These are phyloP conservation scores for Spergularia bocconei DNA, from an alignment of 148 eudicot genomes.

Conservation along the genomic window DNA sequence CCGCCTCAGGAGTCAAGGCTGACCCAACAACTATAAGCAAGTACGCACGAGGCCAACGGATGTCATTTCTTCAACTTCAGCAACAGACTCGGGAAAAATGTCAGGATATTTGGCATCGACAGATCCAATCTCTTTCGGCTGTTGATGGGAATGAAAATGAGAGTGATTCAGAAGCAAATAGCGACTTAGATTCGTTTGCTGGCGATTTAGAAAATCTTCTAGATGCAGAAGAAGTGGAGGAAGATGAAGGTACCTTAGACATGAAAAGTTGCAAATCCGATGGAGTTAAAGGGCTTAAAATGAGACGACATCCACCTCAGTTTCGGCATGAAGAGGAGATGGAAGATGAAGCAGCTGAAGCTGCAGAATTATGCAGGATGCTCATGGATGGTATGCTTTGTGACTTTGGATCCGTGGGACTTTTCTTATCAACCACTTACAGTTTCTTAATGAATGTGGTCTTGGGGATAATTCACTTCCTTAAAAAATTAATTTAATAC, in stretches of 20 bases:
- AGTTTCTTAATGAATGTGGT: neutral
- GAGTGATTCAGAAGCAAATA: constrained; percentile 87
- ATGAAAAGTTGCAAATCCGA: constrained; percentile 58
- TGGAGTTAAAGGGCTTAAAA: constrained; percentile 86
- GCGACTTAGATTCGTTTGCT: constrained; percentile 98
- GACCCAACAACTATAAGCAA: constrained; percentile 90
- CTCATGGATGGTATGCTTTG: constrained; percentile 71
- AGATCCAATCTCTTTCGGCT: constrained; percentile 74
- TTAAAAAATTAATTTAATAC: neutral
- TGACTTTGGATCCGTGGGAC: neutral
- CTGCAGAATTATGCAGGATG: constrained; percentile 85
- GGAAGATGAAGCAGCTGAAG: constrained; percentile 97
- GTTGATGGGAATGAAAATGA: constrained; percentile 85
- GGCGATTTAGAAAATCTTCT: constrained; percentile 96
- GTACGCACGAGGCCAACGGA: constrained; percentile 96
- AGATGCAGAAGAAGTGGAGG: constrained; percentile 94
- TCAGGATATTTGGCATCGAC: constrained; percentile 98
- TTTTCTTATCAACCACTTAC: neutral
- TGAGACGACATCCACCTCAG: constrained; percentile 81
- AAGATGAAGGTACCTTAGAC: constrained; percentile 58
- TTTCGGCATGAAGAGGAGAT: constrained; percentile 74
- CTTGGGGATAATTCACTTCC: neutral
- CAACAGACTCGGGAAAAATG: constrained; percentile 96
- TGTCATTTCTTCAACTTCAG: constrained; percentile 98
- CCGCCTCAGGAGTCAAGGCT: constrained; percentile 77